Percentiles rank a stretch among this genome's conserved stretches.
Evolutionary conservation across 2,329 filamentous ascomycete species (phyloP).

Genomic region (Fusarium secorum): DNA sequence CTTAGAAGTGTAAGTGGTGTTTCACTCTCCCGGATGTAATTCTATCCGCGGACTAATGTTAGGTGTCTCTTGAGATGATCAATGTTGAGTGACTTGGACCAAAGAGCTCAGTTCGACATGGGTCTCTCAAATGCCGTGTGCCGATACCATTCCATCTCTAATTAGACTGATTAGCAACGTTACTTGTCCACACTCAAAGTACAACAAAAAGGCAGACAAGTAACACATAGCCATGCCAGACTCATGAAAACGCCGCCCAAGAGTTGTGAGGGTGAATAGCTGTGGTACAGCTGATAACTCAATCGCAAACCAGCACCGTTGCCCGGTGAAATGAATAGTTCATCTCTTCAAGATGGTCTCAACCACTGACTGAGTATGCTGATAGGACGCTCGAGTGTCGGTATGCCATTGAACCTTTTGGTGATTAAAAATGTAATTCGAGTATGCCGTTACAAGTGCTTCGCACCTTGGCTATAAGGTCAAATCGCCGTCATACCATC

Average conservation of each 20-base stretch:
- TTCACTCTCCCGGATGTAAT: slow-evolving; percentile 8
- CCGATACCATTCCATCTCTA: neutral
- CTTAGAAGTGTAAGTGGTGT: slow-evolving; percentile 3
- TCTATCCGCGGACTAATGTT: slow-evolving; percentile 6
- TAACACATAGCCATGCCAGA: neutral
- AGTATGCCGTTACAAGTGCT: neutral
- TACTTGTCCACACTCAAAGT: neutral
- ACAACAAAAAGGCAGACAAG: neutral
- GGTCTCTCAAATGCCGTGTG: neutral
- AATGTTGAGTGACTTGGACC: slow-evolving; percentile 1
- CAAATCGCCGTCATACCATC: neutral
- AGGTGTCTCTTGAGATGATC: neutral
- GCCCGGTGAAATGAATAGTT: neutral
- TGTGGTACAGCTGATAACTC: neutral
- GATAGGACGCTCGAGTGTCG: neutral
- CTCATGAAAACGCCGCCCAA: neutral
- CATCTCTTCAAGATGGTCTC: neutral
- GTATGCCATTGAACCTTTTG: neutral
- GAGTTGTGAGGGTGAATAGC: neutral
- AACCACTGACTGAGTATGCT: neutral
- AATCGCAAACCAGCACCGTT: neutral
- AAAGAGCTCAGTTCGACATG: slow-evolving; percentile 16
- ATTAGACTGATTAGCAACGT: neutral
- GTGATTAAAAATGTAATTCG: neutral
- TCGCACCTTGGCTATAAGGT: neutral